phyloP scores from a whole-genome alignment of 306 rosid species.

The Acmispon strigosus region DNA sequence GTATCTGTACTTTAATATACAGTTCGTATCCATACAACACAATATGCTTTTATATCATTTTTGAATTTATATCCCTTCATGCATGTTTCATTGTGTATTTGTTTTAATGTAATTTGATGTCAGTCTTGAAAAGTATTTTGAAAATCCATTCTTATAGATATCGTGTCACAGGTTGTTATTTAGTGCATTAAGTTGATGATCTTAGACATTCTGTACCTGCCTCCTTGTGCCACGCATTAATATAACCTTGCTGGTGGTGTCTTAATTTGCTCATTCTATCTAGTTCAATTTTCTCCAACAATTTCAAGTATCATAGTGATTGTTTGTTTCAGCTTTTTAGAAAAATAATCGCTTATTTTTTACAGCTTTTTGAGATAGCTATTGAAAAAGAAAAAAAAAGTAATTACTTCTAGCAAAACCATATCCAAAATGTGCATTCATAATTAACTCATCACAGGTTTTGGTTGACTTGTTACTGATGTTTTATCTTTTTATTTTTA shows the following conservation, averaged over 20 bases:
- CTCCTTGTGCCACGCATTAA: neutral
- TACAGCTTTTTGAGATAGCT: neutral
- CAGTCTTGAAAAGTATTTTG: neutral
- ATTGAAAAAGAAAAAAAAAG: neutral
- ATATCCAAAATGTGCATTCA: neutral
- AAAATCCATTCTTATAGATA: neutral
- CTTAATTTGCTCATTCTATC: neutral
- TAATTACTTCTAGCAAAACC: too few species aligned
- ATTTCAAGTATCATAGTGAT: neutral
- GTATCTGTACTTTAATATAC: neutral
- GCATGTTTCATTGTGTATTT: constrained; percentile 2
- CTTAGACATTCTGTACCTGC: neutral
- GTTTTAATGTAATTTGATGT: neutral
- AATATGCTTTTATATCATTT: neutral
- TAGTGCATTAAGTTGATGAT: neutral
- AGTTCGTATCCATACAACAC: neutral
- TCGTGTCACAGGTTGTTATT: neutral
- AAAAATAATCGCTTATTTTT: too few species aligned
- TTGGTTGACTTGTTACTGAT: neutral
- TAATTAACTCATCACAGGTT: neutral
- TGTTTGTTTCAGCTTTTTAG: too few species aligned
- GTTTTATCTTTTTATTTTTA: neutral
- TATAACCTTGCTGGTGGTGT: neutral
- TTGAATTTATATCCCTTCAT: neutral
- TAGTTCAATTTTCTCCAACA: neutral